Evolutionary conservation across 169 alveolate species (phyloP).

Genomic region (Eimeria praecox): DNA sequence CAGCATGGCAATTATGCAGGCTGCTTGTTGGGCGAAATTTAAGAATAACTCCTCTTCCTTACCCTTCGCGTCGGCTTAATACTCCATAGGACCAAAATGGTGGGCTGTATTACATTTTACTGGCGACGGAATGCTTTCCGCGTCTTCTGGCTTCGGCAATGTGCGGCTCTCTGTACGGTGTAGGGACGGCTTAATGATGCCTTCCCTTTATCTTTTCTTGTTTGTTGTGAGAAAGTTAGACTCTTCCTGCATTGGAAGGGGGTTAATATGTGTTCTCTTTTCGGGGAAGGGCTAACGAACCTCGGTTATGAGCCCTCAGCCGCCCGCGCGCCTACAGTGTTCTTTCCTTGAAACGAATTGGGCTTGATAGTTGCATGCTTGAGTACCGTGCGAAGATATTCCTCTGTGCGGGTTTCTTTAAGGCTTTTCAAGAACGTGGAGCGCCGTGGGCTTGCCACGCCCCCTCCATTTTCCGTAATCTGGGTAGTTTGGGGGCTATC

Average conservation of each 20-base stretch:
- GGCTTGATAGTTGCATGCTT: background rate
- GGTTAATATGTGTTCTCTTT: background rate
- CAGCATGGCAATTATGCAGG: background rate
- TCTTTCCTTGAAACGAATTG: background rate
- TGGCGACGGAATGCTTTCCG: background rate
- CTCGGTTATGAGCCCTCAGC: background rate
- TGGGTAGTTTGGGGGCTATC: background rate
- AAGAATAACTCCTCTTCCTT: background rate
- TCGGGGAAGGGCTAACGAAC: background rate
- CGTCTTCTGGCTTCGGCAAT: slow-evolving; percentile 4
- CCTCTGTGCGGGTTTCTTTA: background rate
- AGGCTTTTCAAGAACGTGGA: background rate
- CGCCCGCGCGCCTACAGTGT: background rate
- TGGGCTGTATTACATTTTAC: background rate
- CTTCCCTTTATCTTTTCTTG: background rate
- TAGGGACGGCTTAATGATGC: background rate
- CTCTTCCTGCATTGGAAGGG: background rate
- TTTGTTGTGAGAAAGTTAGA: background rate
- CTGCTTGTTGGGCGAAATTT: background rate
- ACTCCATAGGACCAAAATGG: slow-evolving; percentile 27
- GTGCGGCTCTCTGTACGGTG: background rate
- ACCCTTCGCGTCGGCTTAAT: slow-evolving; percentile 41
- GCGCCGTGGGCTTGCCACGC: background rate
- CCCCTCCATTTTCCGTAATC: background rate
- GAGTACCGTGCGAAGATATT: background rate